phyloP scores from a whole-genome alignment of 2,329 filamentous ascomycete species.

The Fusarium metavorans region DNA sequence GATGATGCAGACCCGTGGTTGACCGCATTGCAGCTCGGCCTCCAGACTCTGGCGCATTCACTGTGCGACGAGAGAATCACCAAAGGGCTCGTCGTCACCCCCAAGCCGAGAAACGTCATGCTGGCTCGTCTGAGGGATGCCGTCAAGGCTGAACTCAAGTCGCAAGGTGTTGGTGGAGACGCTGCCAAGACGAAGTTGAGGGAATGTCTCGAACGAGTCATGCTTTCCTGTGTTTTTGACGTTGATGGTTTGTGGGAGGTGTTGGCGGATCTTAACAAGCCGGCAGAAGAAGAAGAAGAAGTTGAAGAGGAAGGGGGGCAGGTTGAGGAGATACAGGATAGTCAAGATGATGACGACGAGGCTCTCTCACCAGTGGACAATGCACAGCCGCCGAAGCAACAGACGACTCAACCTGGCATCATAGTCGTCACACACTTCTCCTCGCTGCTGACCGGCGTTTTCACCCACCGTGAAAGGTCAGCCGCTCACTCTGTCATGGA shows the following conservation, averaged over 20 bases:
- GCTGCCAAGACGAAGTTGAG: conserved; percentile 43
- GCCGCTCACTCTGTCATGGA: conserved; percentile 63
- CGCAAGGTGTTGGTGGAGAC: conserved; percentile 21
- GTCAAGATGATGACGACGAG: conserved; percentile 49
- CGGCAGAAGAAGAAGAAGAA: conserved; percentile 55
- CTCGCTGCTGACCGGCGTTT: conserved; percentile 63
- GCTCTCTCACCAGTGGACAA: conserved; percentile 25
- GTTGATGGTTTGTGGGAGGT: conserved; percentile 69
- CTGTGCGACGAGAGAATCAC: conserved; percentile 47
- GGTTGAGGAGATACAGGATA: conserved; percentile 49
- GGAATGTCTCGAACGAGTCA: conserved; percentile 61
- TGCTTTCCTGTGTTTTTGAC: conserved; percentile 69
- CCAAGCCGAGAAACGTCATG: conserved; percentile 56
- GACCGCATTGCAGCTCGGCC: conserved; percentile 52
- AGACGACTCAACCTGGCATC: conserved; percentile 49
- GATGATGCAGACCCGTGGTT: conserved; percentile 8
- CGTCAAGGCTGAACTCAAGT: conserved; percentile 51
- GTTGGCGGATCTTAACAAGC: conserved; percentile 60
- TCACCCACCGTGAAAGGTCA: conserved; percentile 60
- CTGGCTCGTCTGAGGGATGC: conserved; percentile 57
- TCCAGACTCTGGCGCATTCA: conserved; percentile 60
- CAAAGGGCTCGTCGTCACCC: conserved; percentile 61
- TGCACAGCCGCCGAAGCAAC: conserved; percentile 1
- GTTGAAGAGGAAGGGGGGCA: conserved; percentile 7
- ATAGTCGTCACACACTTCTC: conserved; percentile 69